Conservation (phyloP, 2,329 filamentous ascomycete species). For the Cercospora zeina region DNA sequence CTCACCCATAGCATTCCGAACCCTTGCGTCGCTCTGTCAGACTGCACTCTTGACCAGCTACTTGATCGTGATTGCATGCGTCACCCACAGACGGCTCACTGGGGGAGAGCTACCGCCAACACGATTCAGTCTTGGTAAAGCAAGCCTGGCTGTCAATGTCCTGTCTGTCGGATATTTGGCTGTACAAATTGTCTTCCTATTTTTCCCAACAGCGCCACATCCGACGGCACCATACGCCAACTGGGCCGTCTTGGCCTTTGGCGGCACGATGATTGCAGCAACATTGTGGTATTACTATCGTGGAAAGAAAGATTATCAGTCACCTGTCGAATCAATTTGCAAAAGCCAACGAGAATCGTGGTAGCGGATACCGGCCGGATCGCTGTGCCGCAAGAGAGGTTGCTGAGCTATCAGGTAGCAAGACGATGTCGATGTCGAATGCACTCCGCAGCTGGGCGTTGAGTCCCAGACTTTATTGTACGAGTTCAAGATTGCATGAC, state of each 20-base stretch:
- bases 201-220: constrained; percentile 28
- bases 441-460: too few species aligned
- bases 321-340: constrained; percentile 29
- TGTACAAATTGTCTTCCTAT: constrained; percentile 31
- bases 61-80: constrained; percentile 40
- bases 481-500: not conserved
- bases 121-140: constrained; percentile 32
- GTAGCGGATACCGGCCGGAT: not conserved
- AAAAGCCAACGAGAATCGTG: not conserved
- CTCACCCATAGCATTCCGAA: not conserved
- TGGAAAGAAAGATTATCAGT: constrained; percentile 29
- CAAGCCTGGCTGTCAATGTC: constrained; percentile 33
- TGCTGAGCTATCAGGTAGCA: too few species aligned
- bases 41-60: constrained; percentile 42
- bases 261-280: constrained; percentile 27
- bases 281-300: constrained; percentile 31
- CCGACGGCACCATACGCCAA: constrained; percentile 29
- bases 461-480: too few species aligned
- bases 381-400: too few species aligned
- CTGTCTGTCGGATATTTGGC: constrained; percentile 32
- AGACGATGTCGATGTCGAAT: too few species aligned
- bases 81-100: constrained; percentile 28
- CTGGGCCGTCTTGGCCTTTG: constrained; percentile 33
- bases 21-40: constrained; percentile 34
- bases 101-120: constrained; percentile 30